Evolutionary conservation across 1,139 yeast genomes (phyloP).

Genomic region (Nakaseomyces kungkrabaensis): DNA sequence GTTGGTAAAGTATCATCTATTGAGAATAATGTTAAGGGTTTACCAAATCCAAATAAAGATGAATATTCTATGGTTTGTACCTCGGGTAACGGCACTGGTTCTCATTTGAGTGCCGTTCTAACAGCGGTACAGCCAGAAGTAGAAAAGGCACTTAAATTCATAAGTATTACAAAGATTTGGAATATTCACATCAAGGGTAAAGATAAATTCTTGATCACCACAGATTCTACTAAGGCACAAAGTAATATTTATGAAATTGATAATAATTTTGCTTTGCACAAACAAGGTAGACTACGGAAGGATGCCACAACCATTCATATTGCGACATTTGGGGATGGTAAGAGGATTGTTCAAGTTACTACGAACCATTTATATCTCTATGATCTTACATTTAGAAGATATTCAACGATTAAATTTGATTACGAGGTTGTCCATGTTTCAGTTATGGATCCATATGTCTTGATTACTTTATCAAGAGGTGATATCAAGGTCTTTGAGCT

Average conservation of each 20-base stretch:
- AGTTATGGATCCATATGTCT: conserved; percentile 46
- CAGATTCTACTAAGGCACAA: conserved; percentile 53
- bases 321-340: conserved; percentile 49
- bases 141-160: conserved; percentile 62
- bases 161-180: conserved; percentile 70
- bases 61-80: conserved; percentile 63
- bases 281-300: conserved; percentile 54
- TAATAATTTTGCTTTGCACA: conserved; percentile 50
- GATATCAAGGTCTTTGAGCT: conserved; percentile 40
- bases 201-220: conserved; percentile 56
- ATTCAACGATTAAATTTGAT: conserved; percentile 34
- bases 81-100: conserved; percentile 51
- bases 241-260: conserved; percentile 70
- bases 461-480: conserved; percentile 51
- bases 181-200: conserved; percentile 40
- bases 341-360: conserved; percentile 65
- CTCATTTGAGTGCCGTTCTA: conserved; percentile 49
- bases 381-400: conserved; percentile 48
- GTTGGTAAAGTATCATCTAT: conserved; percentile 51
- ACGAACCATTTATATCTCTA: conserved; percentile 55
- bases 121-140: conserved; percentile 59
- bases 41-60: conserved; percentile 55
- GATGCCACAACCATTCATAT: conserved; percentile 59
- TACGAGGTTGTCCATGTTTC: conserved; percentile 49
- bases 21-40: conserved; percentile 47